A percentile compares a stretch with the other conserved stretches of the same genome.
phyloP scores from a whole-genome alignment of 805 yeast genomes.

The Cephaloascus albidus region DNA sequence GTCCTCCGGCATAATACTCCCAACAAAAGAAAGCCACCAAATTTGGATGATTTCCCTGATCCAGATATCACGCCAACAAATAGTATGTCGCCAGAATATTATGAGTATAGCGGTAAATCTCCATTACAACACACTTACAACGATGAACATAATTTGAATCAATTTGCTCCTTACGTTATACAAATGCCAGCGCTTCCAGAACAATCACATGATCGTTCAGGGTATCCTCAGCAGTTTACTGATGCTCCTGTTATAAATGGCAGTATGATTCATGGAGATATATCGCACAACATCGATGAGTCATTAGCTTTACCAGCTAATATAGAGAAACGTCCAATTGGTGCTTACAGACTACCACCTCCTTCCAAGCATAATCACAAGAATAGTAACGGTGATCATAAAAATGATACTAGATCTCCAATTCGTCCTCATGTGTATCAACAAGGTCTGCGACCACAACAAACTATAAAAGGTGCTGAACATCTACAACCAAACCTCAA shows the following conservation, averaged over 20 bases:
- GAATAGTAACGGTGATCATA: not conserved
- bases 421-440: not conserved
- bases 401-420: not conserved
- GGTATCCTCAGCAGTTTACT: conserved; percentile 1
- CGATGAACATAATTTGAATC: not conserved
- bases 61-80: not conserved
- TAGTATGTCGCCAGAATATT: not conserved
- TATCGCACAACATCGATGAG: not conserved
- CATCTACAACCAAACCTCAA: not conserved
- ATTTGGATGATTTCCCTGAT: not conserved
- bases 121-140: not conserved
- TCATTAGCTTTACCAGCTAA: not conserved
- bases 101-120: not conserved
- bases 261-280: conserved; percentile 1
- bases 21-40: not conserved
- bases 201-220: conserved; percentile 1
- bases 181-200: conserved; percentile 1
- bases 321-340: not conserved
- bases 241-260: conserved; percentile 1
- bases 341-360: not conserved
- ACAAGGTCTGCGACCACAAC: not conserved
- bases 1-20: not conserved
- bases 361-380: not conserved
- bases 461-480: not conserved
- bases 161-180: not conserved